Evolutionary conservation across 139 green algal genomes (phyloP).

Genomic region (Picochlorum sp.): DNA sequence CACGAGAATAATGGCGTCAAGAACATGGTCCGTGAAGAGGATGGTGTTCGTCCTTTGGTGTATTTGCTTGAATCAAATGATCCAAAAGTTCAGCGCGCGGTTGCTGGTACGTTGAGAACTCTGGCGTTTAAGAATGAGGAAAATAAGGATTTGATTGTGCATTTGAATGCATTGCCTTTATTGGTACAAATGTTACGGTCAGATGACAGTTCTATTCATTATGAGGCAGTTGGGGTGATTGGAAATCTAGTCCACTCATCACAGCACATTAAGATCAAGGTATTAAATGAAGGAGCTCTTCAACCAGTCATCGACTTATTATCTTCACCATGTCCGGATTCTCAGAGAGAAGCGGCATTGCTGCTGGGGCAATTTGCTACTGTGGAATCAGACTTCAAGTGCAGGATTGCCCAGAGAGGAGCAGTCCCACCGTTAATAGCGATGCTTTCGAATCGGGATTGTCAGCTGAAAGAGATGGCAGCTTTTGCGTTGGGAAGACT

Average conservation of each 20-base stretch:
- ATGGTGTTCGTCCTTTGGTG: constrained; percentile 88
- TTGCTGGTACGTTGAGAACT: constrained; percentile 78
- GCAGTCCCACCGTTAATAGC: constrained; percentile 85
- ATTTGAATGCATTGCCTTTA: constrained; percentile 75
- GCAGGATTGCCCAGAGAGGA: constrained; percentile 87
- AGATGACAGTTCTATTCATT: constrained; percentile 86
- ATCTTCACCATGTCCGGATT: constrained; percentile 71
- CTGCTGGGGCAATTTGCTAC: constrained; percentile 97
- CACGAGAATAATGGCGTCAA: constrained; percentile 95
- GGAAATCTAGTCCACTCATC: constrained; percentile 96
- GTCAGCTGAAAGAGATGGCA: constrained; percentile 89
- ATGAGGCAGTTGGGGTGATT: constrained; percentile 97
- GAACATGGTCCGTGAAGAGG: constrained; percentile 69
- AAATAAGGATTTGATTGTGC: constrained; percentile 97
- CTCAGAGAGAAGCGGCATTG: constrained; percentile 88
- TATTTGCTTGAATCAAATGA: constrained; percentile 74
- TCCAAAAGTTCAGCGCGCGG: constrained; percentile 80
- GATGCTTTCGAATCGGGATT: constrained; percentile 77
- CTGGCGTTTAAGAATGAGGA: constrained; percentile 98
- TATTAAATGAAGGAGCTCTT: constrained; percentile 81
- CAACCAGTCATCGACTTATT: constrained; percentile 95
- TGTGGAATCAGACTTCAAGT: constrained; percentile 64
- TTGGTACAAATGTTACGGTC: constrained; percentile 93
- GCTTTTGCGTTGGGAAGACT: constrained; percentile 94
- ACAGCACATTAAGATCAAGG: constrained; percentile 60